Conservation (phyloP, 2,329 filamentous ascomycete genomes). For the Pseudogymnoascus sp. region DNA sequence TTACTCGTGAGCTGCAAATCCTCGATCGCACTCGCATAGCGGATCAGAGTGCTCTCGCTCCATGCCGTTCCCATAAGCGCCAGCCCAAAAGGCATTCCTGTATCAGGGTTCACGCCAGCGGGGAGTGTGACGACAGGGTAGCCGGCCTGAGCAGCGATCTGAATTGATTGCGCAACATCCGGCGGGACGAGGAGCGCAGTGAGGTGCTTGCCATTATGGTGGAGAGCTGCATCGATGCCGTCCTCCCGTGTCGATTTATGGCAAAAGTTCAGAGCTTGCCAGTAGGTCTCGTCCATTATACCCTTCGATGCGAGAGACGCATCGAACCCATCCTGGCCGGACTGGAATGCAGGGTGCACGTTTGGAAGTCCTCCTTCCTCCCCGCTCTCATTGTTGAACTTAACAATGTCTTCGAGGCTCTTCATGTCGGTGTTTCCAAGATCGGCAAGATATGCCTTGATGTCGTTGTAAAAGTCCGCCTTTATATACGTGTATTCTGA, state of each 20-base stretch:
- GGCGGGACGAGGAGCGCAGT: slow-evolving; percentile 62
- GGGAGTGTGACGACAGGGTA: slow-evolving; percentile 68
- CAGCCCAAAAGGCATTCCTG: slow-evolving; percentile 56
- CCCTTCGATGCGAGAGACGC: slow-evolving; percentile 56
- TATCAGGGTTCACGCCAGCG: slow-evolving; percentile 45
- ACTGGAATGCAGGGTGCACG: slow-evolving; percentile 35
- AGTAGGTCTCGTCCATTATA: slow-evolving; percentile 57
- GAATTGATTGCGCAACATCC: slow-evolving; percentile 57
- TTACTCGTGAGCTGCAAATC: slow-evolving; percentile 42
- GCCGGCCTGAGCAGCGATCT: slow-evolving; percentile 59
- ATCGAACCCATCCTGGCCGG: slow-evolving; percentile 65
- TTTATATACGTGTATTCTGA: slow-evolving; percentile 31
- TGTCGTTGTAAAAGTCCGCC: slow-evolving; percentile 4
- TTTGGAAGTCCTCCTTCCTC: slow-evolving; percentile 5
- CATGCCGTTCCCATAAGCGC: slow-evolving; percentile 55
- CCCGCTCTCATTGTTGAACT: slow-evolving; percentile 1
- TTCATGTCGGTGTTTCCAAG: not conserved
- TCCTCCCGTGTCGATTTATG: slow-evolving; percentile 51
- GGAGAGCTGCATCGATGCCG: slow-evolving; percentile 64
- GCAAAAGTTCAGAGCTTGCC: slow-evolving; percentile 56
- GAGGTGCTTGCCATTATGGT: slow-evolving; percentile 36
- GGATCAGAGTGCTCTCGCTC: slow-evolving; percentile 50
- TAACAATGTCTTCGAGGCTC: slow-evolving; percentile 3
- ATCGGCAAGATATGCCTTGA: not conserved
- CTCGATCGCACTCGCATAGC: slow-evolving; percentile 57